Base-by-base conservation (phyloP, 345 rosid species). In the Populus euphratica region DNA sequence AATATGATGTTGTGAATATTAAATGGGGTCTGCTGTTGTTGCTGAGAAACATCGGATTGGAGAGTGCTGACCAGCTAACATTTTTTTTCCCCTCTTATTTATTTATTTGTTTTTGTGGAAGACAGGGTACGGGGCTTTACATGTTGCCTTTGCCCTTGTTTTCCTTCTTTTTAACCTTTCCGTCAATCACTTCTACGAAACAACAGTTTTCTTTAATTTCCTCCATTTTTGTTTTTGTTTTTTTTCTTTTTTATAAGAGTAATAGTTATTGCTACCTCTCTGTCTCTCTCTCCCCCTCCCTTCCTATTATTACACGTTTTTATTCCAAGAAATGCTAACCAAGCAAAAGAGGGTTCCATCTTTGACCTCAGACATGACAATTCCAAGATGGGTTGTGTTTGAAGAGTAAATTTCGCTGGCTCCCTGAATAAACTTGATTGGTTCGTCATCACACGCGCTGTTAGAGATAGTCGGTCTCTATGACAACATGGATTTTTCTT, bases 41-140 rank as follows among this genome's bases (percentile, higher is more conserved):
- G 77, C 83, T 81, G 33, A 75, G 85, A 81, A 81, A 74, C 79
- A 76, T 78, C 81, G 77, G 75, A 54, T 36, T 27, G 52, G 70
- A 64, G 76, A 74, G 83, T 79, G 85, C 87, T 79, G 83, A 81
- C 85, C 85, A 79, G 77, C 87, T 77, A 59, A 18, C 36, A 59
- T 29, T 3, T 16, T 54, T 20, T 20, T 68, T 21, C 13, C 20
- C 2, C 13, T 10, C 36, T 5, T 17, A 8, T 23, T 39, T 44
- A 5, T 43, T 44, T 38, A 1, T 35, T 65, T 29, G 16, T 21
- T 71, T 27, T 70, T 16, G 29, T 10, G 14, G 64, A 59, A 59
- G 64, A 10, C 10, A 59, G 64, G 27, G 64, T 3, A 59, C 64
- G 64, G 29, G 64, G 39, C 39, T 35, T 69, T 33, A 21, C 44